These are phyloP conservation scores for Monilinia fructigena DNA, from an alignment of 2,329 filamentous ascomycete genomes.

Conservation along the genomic window DNA sequence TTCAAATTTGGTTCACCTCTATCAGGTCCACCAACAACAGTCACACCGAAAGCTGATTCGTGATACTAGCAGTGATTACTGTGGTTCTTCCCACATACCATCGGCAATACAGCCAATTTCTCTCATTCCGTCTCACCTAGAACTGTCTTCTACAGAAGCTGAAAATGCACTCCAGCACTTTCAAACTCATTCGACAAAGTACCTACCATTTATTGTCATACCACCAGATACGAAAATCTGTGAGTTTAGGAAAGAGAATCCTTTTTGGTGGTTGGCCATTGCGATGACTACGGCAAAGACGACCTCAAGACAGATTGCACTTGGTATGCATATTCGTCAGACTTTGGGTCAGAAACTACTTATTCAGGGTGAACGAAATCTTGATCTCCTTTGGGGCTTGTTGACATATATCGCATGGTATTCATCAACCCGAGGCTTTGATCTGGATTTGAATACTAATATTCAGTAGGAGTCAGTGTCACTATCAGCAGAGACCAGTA, in stretches of 20 bases:
- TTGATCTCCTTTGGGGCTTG: slow-evolving; percentile 54
- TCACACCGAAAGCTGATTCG: not conserved
- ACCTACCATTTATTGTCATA: slow-evolving; percentile 49
- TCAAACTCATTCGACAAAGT: slow-evolving; percentile 43
- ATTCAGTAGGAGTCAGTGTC: slow-evolving; percentile 41
- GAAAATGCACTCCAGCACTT: slow-evolving; percentile 46
- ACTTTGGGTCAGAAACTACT: slow-evolving; percentile 49
- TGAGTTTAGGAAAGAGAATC: slow-evolving; percentile 44
- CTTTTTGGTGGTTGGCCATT: slow-evolving; percentile 53
- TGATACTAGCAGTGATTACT: not conserved
- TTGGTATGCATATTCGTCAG: slow-evolving; percentile 46
- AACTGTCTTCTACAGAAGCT: slow-evolving; percentile 42
- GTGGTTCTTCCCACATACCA: not conserved
- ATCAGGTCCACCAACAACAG: not conserved
- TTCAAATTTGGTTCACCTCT: not conserved
- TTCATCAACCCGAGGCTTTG: not conserved
- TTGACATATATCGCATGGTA: slow-evolving; percentile 36
- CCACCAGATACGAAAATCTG: slow-evolving; percentile 42
- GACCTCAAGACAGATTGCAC: slow-evolving; percentile 42
- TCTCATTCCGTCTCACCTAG: slow-evolving; percentile 16
- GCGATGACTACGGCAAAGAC: slow-evolving; percentile 48
- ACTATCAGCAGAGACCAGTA: slow-evolving; percentile 15
- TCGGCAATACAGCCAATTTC: not conserved
- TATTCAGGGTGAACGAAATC: slow-evolving; percentile 48
- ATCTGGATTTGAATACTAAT: not conserved